Conservation (phyloP, 306 rosid species). For the Cyclanthera cordifolia region DNA sequence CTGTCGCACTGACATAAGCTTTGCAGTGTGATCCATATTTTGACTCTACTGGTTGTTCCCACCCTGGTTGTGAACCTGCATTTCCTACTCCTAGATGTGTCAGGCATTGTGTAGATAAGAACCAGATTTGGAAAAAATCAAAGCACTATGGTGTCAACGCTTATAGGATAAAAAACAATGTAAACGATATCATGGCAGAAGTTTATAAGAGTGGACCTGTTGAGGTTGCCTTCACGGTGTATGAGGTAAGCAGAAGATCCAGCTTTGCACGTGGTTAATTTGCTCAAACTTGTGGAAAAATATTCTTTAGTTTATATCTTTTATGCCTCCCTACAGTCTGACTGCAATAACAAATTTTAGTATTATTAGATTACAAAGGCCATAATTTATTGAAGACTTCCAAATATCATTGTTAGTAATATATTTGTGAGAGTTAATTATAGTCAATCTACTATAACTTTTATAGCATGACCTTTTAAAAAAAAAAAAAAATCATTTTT, state of each 20-base stretch:
- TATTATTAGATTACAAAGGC: no score
- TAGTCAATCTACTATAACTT: no score
- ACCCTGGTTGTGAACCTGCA: conserved; percentile 93
- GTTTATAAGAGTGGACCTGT: conserved; percentile 83
- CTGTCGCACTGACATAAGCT: neutral
- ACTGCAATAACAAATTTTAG: no score
- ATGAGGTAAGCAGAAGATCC: conserved; percentile 43
- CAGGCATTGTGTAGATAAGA: conserved; percentile 48
- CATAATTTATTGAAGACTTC: conserved; percentile 1
- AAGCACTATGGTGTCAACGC: conserved; percentile 68
- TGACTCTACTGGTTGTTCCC: conserved; percentile 78
- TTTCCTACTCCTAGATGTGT: conserved; percentile 69
- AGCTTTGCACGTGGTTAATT: neutral
- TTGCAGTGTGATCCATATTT: conserved; percentile 93
- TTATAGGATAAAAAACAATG: conserved; percentile 43
- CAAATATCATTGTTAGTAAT: neutral
- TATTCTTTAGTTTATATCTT: neutral
- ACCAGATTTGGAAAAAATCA: conserved; percentile 63
- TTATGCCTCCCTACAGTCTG: neutral
- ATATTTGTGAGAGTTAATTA: neutral
- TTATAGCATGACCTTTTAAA: no score
- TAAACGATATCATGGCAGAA: conserved; percentile 82
- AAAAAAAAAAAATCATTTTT: no score
- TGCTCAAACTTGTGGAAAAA: neutral
- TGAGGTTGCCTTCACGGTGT: conserved; percentile 81